A percentile compares a stretch with the other conserved stretches of the same genome.
These are phyloP conservation scores for Colletotrichum sp. DNA, from an alignment of 2,329 filamentous ascomycete genomes.

Conservation along the genomic window DNA sequence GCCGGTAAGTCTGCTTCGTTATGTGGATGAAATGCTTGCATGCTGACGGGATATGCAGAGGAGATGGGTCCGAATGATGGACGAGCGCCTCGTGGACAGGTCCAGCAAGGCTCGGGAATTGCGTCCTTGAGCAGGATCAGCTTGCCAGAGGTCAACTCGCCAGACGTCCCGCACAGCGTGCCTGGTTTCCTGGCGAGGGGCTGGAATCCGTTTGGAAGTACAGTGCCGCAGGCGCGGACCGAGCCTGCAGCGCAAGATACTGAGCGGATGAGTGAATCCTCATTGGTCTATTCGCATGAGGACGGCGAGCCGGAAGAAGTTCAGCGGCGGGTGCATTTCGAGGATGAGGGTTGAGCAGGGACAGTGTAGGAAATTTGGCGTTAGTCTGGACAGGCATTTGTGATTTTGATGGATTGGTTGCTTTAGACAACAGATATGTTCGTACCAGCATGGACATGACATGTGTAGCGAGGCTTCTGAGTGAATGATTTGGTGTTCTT, in stretches of 20 bases:
- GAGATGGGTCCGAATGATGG: background rate
- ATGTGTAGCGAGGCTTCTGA: rapidly evolving
- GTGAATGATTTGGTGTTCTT: rapidly evolving
- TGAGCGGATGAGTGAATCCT: background rate
- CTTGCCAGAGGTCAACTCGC: background rate
- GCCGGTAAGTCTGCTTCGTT: constrained; percentile 21
- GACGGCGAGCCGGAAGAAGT: background rate
- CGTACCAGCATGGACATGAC: background rate
- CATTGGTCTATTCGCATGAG: background rate
- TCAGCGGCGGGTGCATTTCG: background rate
- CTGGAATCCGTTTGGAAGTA: background rate
- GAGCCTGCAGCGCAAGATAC: background rate
- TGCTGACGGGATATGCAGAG: background rate
- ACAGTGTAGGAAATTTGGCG: background rate
- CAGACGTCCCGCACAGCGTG: constrained; percentile 1
- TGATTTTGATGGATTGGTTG: background rate
- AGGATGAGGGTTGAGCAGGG: background rate
- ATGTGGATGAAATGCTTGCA: background rate
- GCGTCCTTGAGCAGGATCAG: background rate
- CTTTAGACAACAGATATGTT: background rate
- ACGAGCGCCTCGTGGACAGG: background rate
- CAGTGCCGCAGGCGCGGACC: background rate
- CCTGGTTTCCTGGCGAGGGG: background rate
- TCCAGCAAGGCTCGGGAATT: background rate
- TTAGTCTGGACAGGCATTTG: background rate